These are phyloP conservation scores for Penicillium sp. DNA, from an alignment of 2,329 filamentous ascomycete species.

Conservation along the genomic window DNA sequence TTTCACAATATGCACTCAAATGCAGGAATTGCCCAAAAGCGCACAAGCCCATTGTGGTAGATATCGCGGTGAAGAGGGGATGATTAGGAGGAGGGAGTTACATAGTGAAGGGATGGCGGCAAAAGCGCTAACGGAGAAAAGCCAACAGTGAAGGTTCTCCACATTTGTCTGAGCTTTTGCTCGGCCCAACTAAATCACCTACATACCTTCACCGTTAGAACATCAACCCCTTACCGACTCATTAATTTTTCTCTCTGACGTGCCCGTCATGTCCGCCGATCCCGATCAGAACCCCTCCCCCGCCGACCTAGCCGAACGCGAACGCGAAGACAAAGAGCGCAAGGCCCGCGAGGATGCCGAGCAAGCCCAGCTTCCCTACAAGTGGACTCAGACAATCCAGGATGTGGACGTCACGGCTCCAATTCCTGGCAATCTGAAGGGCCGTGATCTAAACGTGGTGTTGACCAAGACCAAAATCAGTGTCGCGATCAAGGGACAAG, in stretches of 20 bases:
- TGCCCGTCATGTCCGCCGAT: conserved; percentile 32
- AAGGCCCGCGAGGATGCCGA: conserved; percentile 78
- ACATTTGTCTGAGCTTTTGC: conserved; percentile 5
- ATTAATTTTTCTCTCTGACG: not conserved
- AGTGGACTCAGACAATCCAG: conserved; percentile 91
- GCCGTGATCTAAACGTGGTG: conserved; percentile 77
- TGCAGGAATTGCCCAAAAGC: not conserved
- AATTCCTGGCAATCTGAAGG: conserved; percentile 81
- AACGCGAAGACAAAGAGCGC: conserved; percentile 58
- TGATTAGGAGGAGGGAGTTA: not conserved
- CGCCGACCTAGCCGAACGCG: conserved; percentile 49
- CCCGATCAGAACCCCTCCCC: conserved; percentile 33
- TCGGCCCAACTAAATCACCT: not conserved
- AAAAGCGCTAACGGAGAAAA: conserved; percentile 10
- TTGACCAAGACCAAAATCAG: conserved; percentile 77
- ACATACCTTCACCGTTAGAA: not conserved
- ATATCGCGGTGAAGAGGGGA: not conserved
- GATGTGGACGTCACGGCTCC: conserved; percentile 80
- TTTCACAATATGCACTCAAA: conserved; percentile 2
- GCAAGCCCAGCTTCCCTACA: conserved; percentile 90
- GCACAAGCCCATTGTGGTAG: conserved; percentile 2
- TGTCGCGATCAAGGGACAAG: conserved; percentile 84
- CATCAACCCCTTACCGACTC: not conserved
- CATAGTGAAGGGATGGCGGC: conserved; percentile 5
- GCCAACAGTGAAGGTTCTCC: not conserved